Evolutionary conservation across 148 eudicot species (phyloP), one percentile per base, ranked within the genome.

Genomic region (Rhododendron williamsianum): DNA sequence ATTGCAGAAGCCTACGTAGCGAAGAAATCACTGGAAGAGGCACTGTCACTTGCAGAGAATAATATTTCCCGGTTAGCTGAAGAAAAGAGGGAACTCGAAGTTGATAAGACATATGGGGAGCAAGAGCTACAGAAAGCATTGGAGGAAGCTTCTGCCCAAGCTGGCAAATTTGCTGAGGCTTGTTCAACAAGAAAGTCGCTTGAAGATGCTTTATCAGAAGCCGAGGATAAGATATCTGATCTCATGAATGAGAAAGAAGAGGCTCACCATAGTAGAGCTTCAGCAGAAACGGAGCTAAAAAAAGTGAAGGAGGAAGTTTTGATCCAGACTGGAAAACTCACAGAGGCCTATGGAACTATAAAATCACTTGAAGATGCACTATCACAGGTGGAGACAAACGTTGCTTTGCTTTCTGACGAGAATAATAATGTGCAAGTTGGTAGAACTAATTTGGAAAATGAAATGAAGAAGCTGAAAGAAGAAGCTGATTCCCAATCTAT

Each of bases 361-460:
- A 92, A 88, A 86, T 87, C 90, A 81, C 96, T 95, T 80, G 98
- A 97, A 91, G 93, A 93, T 84, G 91, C 92, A 60, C 86, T 92
- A 41, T 89, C 90, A 88, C 89, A 92, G n/a, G 82, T 90, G 76
- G 91, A 97, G 82, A 88, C 86, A 81, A 90, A 90, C 83, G 83
- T 90, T 82, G 85, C 91, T 84, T 82, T 69, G 76, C 91, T 97
- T 81, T 82, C 89, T 74, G 94, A 92, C 86, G 98, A 97, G 86
- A 90, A 91, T 65, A 90, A 85, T 76, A 88, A 87, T 85, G 92
- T 89, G 21, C 88, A 90, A 88, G 88, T 83, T 60, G 86, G 87
- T 82, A 91, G 88, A 88, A 90, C 60, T 85, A 86, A 86, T 87
- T 81, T 80, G 87, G 69, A 80, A 21, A 83, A 82, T 85, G 95